phyloP scores from a whole-genome alignment of 208 protist genomes.

The Trypanosoma brucei region DNA sequence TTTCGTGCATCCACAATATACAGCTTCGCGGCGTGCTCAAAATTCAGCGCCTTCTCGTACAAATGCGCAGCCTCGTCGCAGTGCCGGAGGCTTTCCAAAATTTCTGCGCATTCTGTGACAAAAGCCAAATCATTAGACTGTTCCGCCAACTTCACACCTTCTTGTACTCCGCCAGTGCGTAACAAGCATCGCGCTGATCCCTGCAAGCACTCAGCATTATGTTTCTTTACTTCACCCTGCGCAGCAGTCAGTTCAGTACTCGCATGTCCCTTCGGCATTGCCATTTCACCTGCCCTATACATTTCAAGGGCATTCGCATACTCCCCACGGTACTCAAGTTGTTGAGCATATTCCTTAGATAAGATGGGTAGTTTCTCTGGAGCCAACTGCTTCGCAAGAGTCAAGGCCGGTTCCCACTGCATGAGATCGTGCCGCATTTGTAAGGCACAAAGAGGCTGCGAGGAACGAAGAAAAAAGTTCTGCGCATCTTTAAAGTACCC shows the following conservation, averaged over 20 bases:
- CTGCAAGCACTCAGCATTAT: slow-evolving; percentile 81
- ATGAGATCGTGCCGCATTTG: slow-evolving; percentile 96
- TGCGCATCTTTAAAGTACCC: slow-evolving; percentile 92
- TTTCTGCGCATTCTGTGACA: slow-evolving; percentile 88
- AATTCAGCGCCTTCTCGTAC: slow-evolving; percentile 90
- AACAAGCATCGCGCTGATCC: slow-evolving; percentile 88
- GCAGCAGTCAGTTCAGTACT: slow-evolving; percentile 74
- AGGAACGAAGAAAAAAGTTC: slow-evolving; percentile 89
- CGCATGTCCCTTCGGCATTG: slow-evolving; percentile 66
- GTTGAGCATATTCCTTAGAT: slow-evolving; percentile 92
- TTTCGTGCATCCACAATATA: slow-evolving; percentile 94
- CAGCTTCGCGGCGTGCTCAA: slow-evolving; percentile 91
- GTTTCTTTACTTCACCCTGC: slow-evolving; percentile 59
- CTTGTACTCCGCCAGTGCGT: slow-evolving; percentile 76
- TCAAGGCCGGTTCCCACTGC: slow-evolving; percentile 95
- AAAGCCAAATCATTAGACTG: slow-evolving; percentile 63
- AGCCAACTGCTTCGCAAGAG: slow-evolving; percentile 90
- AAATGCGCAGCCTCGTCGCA: slow-evolving; percentile 92
- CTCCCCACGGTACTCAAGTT: slow-evolving; percentile 95
- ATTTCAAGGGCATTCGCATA: slow-evolving; percentile 88
- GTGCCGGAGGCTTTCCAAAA: slow-evolving; percentile 91
- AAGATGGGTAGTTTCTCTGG: slow-evolving; percentile 88
- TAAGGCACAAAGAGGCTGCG: slow-evolving; percentile 89
- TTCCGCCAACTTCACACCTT: slow-evolving; percentile 82
- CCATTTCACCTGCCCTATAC: slow-evolving; percentile 67